Evolutionary conservation across 2,329 filamentous ascomycete species (phyloP).

Genomic region (Colletotrichum tamarilloi): DNA sequence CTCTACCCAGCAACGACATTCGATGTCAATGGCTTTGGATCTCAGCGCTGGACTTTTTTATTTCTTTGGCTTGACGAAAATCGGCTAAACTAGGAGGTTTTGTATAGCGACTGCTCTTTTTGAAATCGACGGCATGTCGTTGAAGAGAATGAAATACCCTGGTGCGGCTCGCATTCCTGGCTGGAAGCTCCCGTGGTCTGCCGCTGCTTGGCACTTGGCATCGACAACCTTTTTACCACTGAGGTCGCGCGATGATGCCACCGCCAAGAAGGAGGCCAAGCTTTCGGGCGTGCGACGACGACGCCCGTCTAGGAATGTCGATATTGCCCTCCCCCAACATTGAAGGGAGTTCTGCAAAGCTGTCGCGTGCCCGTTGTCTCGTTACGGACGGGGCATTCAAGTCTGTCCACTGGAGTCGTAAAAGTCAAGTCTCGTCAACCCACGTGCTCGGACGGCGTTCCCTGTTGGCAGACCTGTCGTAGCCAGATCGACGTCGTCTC

Average conservation of each 20-base stretch:
- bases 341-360: neutral
- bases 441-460: slow-evolving; percentile 17
- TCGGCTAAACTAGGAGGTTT: too few relatives aligned
- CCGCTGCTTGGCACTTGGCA: slow-evolving; percentile 35
- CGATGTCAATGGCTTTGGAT: neutral
- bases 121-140: slow-evolving; percentile 3
- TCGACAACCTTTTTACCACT: neutral
- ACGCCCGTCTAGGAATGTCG: neutral
- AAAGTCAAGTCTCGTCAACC: neutral
- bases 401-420: neutral
- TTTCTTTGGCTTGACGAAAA: neutral
- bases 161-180: slow-evolving; percentile 25
- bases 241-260: slow-evolving; percentile 1
- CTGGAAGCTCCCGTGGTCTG: slow-evolving; percentile 9
- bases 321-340: neutral
- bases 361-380: slow-evolving; percentile 32
- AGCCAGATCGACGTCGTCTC: neutral
- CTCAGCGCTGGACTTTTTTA: too few relatives aligned
- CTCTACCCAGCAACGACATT: neutral
- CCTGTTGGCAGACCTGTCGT: slow-evolving; percentile 11
- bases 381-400: neutral
- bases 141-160: neutral
- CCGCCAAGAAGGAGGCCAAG: slow-evolving; percentile 28
- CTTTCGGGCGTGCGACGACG: neutral
- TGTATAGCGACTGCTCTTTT: too few relatives aligned